Evolutionary conservation across 306 rosid genomes (phyloP).

Genomic region (Leucaena leucocephala): DNA sequence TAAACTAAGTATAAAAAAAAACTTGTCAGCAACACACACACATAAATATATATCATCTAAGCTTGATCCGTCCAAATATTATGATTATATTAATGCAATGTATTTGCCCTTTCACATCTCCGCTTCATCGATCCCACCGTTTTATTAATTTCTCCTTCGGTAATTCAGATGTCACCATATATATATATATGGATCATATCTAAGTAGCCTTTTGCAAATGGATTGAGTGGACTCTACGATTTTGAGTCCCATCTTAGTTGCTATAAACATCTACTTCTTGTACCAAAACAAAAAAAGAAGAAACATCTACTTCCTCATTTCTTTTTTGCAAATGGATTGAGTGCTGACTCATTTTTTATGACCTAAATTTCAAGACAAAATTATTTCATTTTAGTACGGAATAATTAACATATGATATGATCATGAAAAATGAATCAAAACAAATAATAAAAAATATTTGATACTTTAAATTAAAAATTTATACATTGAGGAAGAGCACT

Average conservation of each 20-base stretch:
- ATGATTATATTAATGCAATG: conserved; percentile 8
- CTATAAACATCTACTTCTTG: neutral
- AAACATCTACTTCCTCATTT: too few relatives aligned
- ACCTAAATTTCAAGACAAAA: neutral
- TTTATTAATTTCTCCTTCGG: conserved; percentile 12
- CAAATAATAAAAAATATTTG: neutral
- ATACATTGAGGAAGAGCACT: too few relatives aligned
- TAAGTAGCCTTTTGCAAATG: neutral
- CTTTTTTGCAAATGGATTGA: too few relatives aligned
- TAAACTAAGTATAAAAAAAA: too few relatives aligned
- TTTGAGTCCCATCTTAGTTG: neutral
- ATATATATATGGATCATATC: neutral
- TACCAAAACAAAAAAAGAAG: too few relatives aligned
- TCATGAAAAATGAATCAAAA: too few relatives aligned
- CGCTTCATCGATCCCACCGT: conserved; percentile 18
- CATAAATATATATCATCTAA: neutral
- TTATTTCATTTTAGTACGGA: too few relatives aligned
- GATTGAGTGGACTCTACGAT: neutral
- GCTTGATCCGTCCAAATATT: conserved; percentile 5
- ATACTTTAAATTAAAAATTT: too few relatives aligned
- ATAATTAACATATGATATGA: too few relatives aligned
- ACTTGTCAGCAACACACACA: too few relatives aligned
- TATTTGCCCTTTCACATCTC: conserved; percentile 21
- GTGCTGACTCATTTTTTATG: neutral
- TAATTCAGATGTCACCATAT: neutral